These are phyloP conservation scores for Vinca minor DNA, from an alignment of 257 asterid genomes.

Conservation along the genomic window DNA sequence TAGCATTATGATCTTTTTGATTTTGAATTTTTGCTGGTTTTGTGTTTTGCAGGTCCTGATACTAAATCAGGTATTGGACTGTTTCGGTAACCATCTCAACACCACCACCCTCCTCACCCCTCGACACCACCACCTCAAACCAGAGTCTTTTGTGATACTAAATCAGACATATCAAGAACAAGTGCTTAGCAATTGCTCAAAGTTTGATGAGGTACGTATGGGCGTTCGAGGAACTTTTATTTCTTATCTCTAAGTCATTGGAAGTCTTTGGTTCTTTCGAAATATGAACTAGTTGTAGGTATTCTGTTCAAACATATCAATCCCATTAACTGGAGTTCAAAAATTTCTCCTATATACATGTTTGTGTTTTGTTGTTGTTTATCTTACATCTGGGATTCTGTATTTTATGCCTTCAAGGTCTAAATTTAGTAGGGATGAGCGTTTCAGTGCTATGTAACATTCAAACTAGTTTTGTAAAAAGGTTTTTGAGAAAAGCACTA, in stretches of 20 bases:
- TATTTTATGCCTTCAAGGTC: background rate
- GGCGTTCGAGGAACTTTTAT: background rate
- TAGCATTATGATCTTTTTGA: too few species aligned
- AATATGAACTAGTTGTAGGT: slow-evolving; percentile 2
- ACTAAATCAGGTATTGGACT: too few species aligned
- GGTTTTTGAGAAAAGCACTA: background rate
- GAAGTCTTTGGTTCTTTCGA: background rate
- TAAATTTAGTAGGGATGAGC: background rate
- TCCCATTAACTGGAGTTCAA: background rate
- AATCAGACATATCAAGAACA: slow-evolving; percentile 88
- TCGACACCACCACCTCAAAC: too few species aligned
- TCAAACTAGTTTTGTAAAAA: background rate
- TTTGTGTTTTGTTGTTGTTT: background rate
- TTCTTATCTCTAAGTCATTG: background rate
- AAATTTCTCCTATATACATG: background rate
- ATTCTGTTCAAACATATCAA: background rate
- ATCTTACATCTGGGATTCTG: background rate
- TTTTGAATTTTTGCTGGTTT: too few species aligned
- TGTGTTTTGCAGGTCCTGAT: too few species aligned
- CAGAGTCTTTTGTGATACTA: too few species aligned
- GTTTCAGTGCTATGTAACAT: background rate
- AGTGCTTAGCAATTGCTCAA: slow-evolving; percentile 80
- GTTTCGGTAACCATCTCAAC: too few species aligned
- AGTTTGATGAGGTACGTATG: slow-evolving; percentile 67
- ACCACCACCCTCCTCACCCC: too few species aligned